Evolutionary conservation across 352 stramenopile genomes (phyloP), one percentile per base, ranked within the genome.

Genomic region (Blastocystis sp.): DNA sequence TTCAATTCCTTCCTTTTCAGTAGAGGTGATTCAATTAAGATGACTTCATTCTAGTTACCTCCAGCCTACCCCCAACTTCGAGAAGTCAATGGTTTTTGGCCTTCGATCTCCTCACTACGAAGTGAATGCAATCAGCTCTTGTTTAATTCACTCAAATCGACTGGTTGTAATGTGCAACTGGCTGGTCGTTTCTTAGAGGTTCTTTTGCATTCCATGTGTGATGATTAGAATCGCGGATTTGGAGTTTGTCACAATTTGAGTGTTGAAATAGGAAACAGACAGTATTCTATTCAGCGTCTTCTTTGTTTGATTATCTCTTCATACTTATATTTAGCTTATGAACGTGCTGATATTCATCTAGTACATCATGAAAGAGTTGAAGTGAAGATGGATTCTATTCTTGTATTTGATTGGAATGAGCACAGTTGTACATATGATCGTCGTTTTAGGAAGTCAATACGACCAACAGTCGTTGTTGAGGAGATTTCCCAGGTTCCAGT

Each of bases 191-290:
- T 42, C 1, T 51, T 66, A 37, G 39, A 24, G 71, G 51, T 83
- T 24, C 14, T 52, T 12, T 24, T 32, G 29, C 63, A 12, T 21
- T 32, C 24, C 0, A 65, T 49, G 7, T 16, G 1, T 65, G n/a
- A 83, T 29, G 39, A 24, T 32, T 83, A 83, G 71, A 83, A 83
- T 42, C 29, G 37, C n/a, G 71, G 71, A 16, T 83, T 83, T 65
- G 42, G 54, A 37, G 19, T 1, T 6, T 83, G 71, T 46, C 12
- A 16, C 35, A 63, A 11, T 51, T 21, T 66, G 1, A 42, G 19
- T 27, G 12, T 54, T 46, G 7, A 21, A 32, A 29, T 51, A 12
- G 65, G 65, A n/a, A 24, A 56, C 0, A 0, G 37, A 29, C 37
- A 21, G 19, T 0, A 35, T 43, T 39, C 35, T 6, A 73, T 43